Evolutionary conservation across 2,329 filamentous ascomycete species (phyloP).

Genomic region (Fusarium sambucinum): DNA sequence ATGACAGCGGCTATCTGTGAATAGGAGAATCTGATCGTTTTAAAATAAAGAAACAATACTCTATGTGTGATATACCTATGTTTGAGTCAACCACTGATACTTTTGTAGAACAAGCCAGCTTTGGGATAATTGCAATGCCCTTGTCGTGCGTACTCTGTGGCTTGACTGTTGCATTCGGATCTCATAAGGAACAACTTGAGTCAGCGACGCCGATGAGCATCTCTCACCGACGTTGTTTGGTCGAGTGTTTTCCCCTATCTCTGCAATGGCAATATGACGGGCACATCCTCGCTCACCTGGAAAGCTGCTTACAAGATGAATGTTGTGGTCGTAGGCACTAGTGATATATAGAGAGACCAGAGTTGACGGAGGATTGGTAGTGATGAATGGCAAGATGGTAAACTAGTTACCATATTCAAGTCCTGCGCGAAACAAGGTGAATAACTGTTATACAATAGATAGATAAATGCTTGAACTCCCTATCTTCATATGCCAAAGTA

Average conservation of each 20-base stretch:
- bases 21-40: constrained; percentile 40
- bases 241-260: not conserved
- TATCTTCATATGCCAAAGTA: not conserved
- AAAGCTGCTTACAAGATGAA: not conserved
- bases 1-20: constrained; percentile 29
- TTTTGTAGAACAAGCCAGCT: not conserved
- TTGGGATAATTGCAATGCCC: not conserved
- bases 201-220: no score
- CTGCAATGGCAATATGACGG: not conserved
- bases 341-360: not conserved
- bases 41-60: not conserved
- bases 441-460: not conserved
- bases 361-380: not conserved
- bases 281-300: not conserved
- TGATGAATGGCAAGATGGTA: not conserved
- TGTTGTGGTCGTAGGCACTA: not conserved
- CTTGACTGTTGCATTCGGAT: not conserved
- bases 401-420: not conserved
- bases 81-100: not conserved
- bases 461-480: not conserved
- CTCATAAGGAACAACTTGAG: not conserved
- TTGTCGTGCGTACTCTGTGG: not conserved
- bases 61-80: not conserved
- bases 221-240: no score
- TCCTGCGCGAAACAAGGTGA: not conserved